Base-by-base conservation (phyloP, 805 yeast species). In the Kodamaea kaohsiungensis region DNA sequence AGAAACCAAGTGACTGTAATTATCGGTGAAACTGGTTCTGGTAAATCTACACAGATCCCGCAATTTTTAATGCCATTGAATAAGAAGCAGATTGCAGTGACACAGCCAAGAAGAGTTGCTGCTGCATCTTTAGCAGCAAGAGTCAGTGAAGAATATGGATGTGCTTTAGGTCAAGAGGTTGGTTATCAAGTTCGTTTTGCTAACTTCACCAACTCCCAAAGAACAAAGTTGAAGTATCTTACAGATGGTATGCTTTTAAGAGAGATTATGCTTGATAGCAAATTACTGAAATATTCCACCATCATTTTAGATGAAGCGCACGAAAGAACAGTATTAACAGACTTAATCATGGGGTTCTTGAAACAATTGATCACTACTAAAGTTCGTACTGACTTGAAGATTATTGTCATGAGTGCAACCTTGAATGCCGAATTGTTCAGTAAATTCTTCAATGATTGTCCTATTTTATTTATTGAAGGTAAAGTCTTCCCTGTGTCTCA, bases 171-270 rank as follows among this genome's bases (percentile, higher is more conserved):
- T 18, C 81, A 80, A 35, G 86, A 82, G 50, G 96, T 93, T 33
- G 99, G 99, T 58, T 93, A 89, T 72, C 86, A 96, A 51, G 98
- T 93, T 43, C 81, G 99, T 66, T 95, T 93, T 67, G 91, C 92
- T 61, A 89, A 91, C 66, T 73, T 79, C 53, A 79, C 88, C 5
- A 17, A 40, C 45, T 68, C 78, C 4, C 66, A 65, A 10, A 72
- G 68, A 49, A 93, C 99, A 0, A 82, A 82, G 61, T 71, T 95
- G 60, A 90, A 91, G 65, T 95, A 91, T 65, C 74, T 93, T 46
- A 95, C 99, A 0, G 99, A 95, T 75, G 99, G 99, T 85, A 93
- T 95, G 98, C 79, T 95, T 17, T 72, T 95, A 53, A 82, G 99
- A 66, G 98, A 95, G 68, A 70, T 92, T 58, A 88, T 93, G 95